Conservation (phyloP, 306 rosid species). For the Oxytropis ochrocephala region DNA sequence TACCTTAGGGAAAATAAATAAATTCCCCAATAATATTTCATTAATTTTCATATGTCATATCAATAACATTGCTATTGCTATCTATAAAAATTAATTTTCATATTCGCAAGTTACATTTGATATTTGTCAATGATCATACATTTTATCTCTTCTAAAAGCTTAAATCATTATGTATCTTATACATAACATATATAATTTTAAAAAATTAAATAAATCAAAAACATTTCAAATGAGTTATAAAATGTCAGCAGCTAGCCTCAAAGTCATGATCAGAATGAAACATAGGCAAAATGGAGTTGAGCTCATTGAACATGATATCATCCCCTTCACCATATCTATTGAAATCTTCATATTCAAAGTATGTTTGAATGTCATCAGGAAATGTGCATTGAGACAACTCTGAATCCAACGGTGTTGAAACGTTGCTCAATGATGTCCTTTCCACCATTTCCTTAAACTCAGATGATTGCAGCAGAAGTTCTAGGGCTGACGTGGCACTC, state of each 20-base stretch:
- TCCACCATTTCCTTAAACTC: constrained; percentile 82
- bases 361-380: constrained; percentile 83
- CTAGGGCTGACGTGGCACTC: constrained; percentile 59
- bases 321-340: constrained; percentile 33
- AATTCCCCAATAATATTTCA: no score
- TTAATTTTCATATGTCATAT: no score
- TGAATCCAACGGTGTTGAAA: constrained; percentile 20
- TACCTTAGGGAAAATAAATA: no score
- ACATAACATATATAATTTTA: neutral
- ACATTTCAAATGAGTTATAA: neutral
- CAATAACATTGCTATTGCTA: no score
- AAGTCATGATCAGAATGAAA: constrained; percentile 43
- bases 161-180: neutral
- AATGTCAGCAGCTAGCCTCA: neutral
- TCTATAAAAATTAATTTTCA: no score
- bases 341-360: constrained; percentile 62
- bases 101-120: no score
- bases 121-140: neutral
- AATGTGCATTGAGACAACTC: constrained; percentile 38
- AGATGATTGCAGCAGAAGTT: constrained; percentile 60
- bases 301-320: constrained; percentile 51
- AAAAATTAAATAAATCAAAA: neutral
- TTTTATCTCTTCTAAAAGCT: neutral
- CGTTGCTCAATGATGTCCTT: constrained; percentile 33
- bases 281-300: constrained; percentile 44